These are phyloP conservation scores for Neurospora intermedia DNA, from an alignment of 495 filamentous ascomycete species.

Conservation along the genomic window DNA sequence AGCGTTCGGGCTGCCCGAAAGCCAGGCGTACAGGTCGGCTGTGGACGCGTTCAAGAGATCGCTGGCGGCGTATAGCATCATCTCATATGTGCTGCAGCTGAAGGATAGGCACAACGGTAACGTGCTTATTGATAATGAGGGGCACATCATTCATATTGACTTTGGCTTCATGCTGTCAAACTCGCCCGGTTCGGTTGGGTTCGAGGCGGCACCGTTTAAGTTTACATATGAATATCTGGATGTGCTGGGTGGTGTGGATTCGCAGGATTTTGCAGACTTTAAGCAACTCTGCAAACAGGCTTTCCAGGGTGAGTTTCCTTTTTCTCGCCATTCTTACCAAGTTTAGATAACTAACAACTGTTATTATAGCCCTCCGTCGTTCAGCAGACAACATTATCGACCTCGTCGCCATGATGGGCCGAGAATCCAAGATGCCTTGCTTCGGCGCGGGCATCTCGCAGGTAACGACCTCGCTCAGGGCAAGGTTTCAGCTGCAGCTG, in stretches of 20 bases:
- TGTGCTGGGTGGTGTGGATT: constrained; percentile 55
- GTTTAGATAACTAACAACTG: not conserved
- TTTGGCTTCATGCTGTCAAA: constrained; percentile 79
- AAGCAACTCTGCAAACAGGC: constrained; percentile 63
- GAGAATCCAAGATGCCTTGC: constrained; percentile 67
- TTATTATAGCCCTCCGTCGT: constrained; percentile 46
- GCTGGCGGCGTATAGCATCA: constrained; percentile 64
- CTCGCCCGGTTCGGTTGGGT: constrained; percentile 64
- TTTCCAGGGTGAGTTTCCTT: constrained; percentile 48
- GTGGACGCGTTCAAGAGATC: constrained; percentile 60
- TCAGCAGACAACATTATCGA: constrained; percentile 63
- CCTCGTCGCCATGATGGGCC: constrained; percentile 66
- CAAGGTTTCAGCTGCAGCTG: constrained; percentile 61
- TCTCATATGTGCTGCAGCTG: constrained; percentile 64
- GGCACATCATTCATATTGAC: constrained; percentile 73
- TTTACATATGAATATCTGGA: constrained; percentile 70
- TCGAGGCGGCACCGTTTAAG: constrained; percentile 73
- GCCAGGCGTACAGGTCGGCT: constrained; percentile 49
- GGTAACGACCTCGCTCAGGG: constrained; percentile 49
- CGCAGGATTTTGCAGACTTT: constrained; percentile 52
- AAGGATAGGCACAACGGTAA: constrained; percentile 79
- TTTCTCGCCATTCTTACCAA: not conserved
- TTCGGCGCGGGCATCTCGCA: constrained; percentile 53
- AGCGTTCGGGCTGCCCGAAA: constrained; percentile 54
- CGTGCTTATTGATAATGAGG: constrained; percentile 66